phyloP scores from a whole-genome alignment of 257 asterid species.

The Asclepias syriaca region DNA sequence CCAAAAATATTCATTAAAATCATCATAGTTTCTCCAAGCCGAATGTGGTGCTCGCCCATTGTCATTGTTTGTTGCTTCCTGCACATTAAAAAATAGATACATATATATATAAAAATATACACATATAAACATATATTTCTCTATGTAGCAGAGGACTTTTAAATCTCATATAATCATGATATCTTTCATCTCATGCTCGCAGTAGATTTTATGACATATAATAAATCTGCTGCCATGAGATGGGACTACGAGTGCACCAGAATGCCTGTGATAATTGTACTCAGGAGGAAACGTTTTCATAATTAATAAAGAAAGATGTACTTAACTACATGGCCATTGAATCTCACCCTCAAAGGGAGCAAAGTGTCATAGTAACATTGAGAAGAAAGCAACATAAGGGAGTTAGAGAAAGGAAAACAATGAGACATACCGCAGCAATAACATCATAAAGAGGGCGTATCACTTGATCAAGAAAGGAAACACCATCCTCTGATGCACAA shows the following conservation, averaged over 20 bases:
- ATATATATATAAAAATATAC: not conserved
- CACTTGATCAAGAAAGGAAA: slow-evolving; percentile 87
- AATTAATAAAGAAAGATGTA: too few species aligned
- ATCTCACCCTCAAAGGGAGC: slow-evolving; percentile 1
- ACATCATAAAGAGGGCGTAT: slow-evolving; percentile 80
- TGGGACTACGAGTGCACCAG: not conserved
- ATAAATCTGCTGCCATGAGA: not conserved
- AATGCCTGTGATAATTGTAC: not conserved
- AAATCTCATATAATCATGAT: not conserved
- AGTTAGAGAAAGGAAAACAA: slow-evolving; percentile 13
- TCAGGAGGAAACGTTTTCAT: not conserved
- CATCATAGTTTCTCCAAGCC: slow-evolving; percentile 98
- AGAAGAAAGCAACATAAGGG: slow-evolving; percentile 6
- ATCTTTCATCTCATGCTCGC: not conserved
- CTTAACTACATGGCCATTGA: not conserved
- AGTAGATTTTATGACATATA: not conserved
- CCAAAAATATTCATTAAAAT: slow-evolving; percentile 97
- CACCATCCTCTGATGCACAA: slow-evolving; percentile 68
- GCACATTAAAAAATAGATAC: slow-evolving; percentile 17
- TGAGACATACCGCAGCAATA: slow-evolving; percentile 69
- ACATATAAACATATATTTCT: not conserved
- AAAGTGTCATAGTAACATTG: not conserved
- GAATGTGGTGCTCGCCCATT: slow-evolving; percentile 98
- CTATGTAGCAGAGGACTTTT: slow-evolving; percentile 7
- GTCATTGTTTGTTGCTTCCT: slow-evolving; percentile 92